Conservation (phyloP, 768 basidiomycete species). For the Psilocybe cyanescens region DNA sequence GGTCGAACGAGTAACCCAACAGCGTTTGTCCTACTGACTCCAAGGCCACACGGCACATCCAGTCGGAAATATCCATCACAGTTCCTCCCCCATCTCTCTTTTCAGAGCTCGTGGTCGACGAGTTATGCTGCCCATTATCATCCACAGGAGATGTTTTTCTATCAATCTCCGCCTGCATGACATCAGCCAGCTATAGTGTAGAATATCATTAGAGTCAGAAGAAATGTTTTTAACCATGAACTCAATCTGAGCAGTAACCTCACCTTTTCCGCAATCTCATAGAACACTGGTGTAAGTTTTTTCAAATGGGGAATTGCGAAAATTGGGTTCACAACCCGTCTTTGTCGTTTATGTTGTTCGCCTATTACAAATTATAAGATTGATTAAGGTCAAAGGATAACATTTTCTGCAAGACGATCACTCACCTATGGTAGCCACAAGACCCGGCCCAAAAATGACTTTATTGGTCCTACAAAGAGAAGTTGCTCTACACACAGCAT, state of each 20-base stretch:
- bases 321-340: constrained; percentile 51
- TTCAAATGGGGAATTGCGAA: constrained; percentile 51
- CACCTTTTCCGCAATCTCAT: constrained; percentile 49
- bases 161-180: background rate
- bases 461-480: constrained; percentile 39
- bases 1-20: constrained; percentile 51
- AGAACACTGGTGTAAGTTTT: constrained; percentile 45
- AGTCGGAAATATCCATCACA: constrained; percentile 42
- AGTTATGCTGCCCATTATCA: background rate
- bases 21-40: constrained; percentile 42
- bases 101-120: background rate
- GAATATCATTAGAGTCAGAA: no score
- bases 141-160: background rate
- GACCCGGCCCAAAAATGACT: constrained; percentile 49
- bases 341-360: constrained; percentile 46
- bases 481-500: background rate
- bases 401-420: background rate
- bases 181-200: background rate
- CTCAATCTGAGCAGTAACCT: background rate
- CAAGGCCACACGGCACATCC: constrained; percentile 5
- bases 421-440: constrained; percentile 44
- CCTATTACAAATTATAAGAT: background rate
- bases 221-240: no score
- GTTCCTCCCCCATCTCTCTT: background rate
- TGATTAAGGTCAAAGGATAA: background rate